phyloP scores from a whole-genome alignment of 2,329 filamentous ascomycete species.

The Pyrenochaeta sp. region DNA sequence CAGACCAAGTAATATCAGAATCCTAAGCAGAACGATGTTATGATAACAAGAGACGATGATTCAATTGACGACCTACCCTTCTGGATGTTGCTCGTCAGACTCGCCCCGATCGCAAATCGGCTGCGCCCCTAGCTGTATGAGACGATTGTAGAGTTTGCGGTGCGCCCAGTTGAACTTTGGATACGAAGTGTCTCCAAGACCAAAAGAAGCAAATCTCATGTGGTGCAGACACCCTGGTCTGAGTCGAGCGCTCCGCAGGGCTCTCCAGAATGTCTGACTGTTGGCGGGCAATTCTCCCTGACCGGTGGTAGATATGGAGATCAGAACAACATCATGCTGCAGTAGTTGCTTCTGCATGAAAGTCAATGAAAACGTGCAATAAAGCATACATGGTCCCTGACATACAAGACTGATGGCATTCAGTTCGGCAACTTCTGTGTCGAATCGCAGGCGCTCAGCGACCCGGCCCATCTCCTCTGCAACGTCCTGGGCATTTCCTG shows the following conservation, averaged over 20 bases:
- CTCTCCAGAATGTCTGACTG: slow-evolving; percentile 83
- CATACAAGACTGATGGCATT: slow-evolving; percentile 78
- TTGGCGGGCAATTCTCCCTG: slow-evolving; percentile 94
- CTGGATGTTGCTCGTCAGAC: slow-evolving; percentile 90
- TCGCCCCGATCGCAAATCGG: slow-evolving; percentile 82
- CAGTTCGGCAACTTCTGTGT: slow-evolving; percentile 77
- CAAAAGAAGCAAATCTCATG: slow-evolving; percentile 84
- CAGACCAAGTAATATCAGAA: not conserved
- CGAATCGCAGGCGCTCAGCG: slow-evolving; percentile 80
- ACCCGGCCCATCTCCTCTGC: slow-evolving; percentile 82
- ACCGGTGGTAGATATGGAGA: slow-evolving; percentile 90
- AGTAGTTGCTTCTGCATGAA: slow-evolving; percentile 52
- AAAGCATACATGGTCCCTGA: slow-evolving; percentile 19
- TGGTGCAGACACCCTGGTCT: slow-evolving; percentile 72
- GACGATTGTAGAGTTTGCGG: slow-evolving; percentile 83
- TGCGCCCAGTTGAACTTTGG: slow-evolving; percentile 95
- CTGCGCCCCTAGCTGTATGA: slow-evolving; percentile 82
- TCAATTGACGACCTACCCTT: slow-evolving; percentile 68
- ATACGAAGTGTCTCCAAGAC: slow-evolving; percentile 94
- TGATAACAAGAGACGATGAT: not conserved
- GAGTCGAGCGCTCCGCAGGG: slow-evolving; percentile 79
- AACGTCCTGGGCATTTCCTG: slow-evolving; percentile 90
- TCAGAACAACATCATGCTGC: slow-evolving; percentile 68
- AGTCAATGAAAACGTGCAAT: slow-evolving; percentile 10
- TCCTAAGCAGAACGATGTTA: not conserved